phyloP scores from a whole-genome alignment of 2,329 filamentous ascomycete species.

The Nectriaceae sp. region DNA sequence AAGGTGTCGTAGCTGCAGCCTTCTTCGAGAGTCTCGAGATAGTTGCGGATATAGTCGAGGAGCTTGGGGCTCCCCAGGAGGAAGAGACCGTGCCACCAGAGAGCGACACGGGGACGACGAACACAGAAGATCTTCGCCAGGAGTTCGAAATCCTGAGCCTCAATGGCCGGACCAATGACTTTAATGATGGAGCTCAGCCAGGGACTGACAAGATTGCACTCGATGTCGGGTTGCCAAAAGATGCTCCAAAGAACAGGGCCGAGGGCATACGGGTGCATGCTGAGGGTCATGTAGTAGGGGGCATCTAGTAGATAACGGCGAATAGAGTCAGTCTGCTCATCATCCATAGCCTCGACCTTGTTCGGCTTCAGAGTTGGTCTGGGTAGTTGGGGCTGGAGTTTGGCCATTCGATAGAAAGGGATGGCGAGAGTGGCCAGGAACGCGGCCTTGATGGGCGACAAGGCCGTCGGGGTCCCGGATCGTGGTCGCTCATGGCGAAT shows the following conservation, averaged over 20 bases:
- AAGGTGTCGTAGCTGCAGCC: slow-evolving; percentile 26
- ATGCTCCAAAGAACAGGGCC: slow-evolving; percentile 32
- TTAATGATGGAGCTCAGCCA: slow-evolving; percentile 27
- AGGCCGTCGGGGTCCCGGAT: slow-evolving; percentile 6
- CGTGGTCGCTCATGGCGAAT: slow-evolving; percentile 19
- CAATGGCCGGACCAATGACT: slow-evolving; percentile 23
- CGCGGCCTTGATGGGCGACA: slow-evolving; percentile 27
- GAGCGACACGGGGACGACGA: slow-evolving; percentile 28
- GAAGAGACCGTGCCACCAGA: slow-evolving; percentile 33
- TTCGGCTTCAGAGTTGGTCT: slow-evolving; percentile 15
- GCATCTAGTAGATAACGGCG: slow-evolving; percentile 21
- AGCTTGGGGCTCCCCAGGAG: slow-evolving; percentile 22
- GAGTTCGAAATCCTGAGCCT: slow-evolving; percentile 22
- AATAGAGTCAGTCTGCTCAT: slow-evolving; percentile 14
- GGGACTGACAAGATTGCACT: slow-evolving; percentile 32
- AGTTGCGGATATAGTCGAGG: slow-evolving; percentile 24
- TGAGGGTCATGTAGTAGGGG: slow-evolving; percentile 34
- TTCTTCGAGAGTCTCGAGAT: slow-evolving; percentile 28
- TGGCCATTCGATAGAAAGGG: slow-evolving; percentile 29
- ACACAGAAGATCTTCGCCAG: slow-evolving; percentile 25
- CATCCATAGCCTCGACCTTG: slow-evolving; percentile 6
- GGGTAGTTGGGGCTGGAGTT: slow-evolving; percentile 25
- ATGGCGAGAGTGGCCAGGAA: slow-evolving; percentile 28
- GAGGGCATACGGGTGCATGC: slow-evolving; percentile 28
- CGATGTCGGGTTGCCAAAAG: slow-evolving; percentile 33